Base-by-base conservation (phyloP, 139 green algal species). In the Chlorokybus atmophyticus region DNA sequence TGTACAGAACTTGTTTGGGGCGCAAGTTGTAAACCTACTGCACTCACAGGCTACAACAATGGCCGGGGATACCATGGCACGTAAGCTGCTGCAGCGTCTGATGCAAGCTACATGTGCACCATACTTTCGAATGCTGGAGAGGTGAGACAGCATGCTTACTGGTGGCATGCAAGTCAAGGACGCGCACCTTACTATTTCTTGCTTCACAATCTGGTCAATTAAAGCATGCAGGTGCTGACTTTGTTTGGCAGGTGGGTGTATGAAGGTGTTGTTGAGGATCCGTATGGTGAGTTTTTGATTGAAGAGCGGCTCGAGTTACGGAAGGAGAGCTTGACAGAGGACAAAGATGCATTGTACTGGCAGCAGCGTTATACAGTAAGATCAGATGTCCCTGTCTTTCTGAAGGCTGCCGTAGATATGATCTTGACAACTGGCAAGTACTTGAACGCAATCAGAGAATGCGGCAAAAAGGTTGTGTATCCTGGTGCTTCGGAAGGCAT, bases 271-370 rank as follows among this genome's bases (percentile, higher is more conserved):
- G 55, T 93, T 50, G 75, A 88, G 30, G 87, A 94, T 53, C 83
- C 87, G 0, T 88, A 90, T 57, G 49, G 26, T 10, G 87, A 95
- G 65, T 95, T 95, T 26, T 25, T 66, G 57, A 88, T 95, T 39
- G 7, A 60, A 10, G 60, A 60, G n/a, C 29, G 6, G 3, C 40
- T 1, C 4, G 30, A 40, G 17, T 52, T 30, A 25, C 41, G 2
- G 29, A 62, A 59, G 52, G 47, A 51, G 52, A 50, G 39, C 53
- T 50, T 31, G 24, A 6, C 14, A 30, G 58, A 48, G n/a, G 54
- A 70, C 27, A 47, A 58, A 6, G 41, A 58, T 21, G 17, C 48
- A 5, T n/a, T 10, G 2, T 93, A 83, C 73, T 94, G 86, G 86
- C 57, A 64, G 25, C n/a, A 75, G 35, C 79, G 81, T 40, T 93